Percentiles rank a stretch among this genome's conserved stretches.
Evolutionary conservation across 441 rosid species (phyloP).

Genomic region (Croton setiger): DNA sequence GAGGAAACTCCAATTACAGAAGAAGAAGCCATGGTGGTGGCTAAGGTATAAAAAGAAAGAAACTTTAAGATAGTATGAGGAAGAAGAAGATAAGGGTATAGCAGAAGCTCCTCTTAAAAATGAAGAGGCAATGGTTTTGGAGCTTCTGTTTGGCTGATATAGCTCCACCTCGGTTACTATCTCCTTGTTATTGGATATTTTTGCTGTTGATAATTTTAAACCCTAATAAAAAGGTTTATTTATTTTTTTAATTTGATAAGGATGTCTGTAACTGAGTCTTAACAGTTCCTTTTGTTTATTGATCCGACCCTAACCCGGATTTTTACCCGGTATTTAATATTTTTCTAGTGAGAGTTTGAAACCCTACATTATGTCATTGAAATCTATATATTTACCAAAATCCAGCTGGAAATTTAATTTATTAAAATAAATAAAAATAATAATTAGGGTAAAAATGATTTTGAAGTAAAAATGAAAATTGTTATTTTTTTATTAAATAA

Average conservation of each 20-base stretch:
- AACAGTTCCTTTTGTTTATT: neutral
- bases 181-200: neutral
- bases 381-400: neutral
- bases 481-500: no score
- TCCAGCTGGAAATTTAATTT: neutral
- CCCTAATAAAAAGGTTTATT: neutral
- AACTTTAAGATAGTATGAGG: neutral
- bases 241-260: no score
- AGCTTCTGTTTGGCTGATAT: neutral
- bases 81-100: neutral
- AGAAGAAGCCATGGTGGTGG: constrained; percentile 45
- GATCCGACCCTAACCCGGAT: neutral
- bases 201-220: neutral
- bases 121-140: neutral
- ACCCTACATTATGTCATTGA: neutral
- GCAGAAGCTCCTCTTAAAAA: neutral
- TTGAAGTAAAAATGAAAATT: no score
- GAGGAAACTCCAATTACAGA: constrained; percentile 49
- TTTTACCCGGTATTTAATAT: no score
- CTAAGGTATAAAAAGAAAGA: neutral
- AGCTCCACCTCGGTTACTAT: constrained; percentile 13
- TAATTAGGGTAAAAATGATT: no score
- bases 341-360: neutral
- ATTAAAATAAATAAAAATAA: no score
- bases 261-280: no score